These are phyloP conservation scores for Blastobotrys indianensis DNA, from an alignment of 1,139 yeast species.

Conservation along the genomic window DNA sequence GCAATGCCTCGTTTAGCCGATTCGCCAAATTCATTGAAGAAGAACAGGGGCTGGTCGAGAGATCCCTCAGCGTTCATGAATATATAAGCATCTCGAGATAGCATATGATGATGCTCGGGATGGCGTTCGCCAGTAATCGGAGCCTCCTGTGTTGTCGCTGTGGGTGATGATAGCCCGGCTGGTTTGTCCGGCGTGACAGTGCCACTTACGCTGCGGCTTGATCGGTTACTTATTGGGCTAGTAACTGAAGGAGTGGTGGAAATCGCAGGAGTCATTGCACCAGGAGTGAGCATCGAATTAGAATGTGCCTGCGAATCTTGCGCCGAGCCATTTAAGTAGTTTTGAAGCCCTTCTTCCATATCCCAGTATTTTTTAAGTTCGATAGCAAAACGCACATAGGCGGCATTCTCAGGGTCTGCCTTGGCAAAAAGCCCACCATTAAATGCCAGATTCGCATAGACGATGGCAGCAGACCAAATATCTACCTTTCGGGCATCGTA, in stretches of 20 bases:
- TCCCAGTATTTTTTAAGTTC: slow-evolving; percentile 50
- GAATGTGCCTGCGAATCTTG: background rate
- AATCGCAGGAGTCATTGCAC: background rate
- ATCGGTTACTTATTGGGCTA: background rate
- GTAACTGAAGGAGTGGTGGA: background rate
- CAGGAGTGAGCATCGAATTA: slow-evolving; percentile 1
- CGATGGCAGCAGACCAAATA: slow-evolving; percentile 85
- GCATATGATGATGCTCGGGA: slow-evolving; percentile 7
- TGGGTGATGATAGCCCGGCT: slow-evolving; percentile 44
- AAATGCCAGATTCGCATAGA: slow-evolving; percentile 74
- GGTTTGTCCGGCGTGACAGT: no score
- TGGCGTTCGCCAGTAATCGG: slow-evolving; percentile 2
- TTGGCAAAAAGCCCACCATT: slow-evolving; percentile 32
- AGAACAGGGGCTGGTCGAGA: slow-evolving; percentile 14
- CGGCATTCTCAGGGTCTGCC: slow-evolving; percentile 27
- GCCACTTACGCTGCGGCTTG: no score
- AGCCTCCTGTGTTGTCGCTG: slow-evolving; percentile 58
- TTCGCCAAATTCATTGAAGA: slow-evolving; percentile 28
- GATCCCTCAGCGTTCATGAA: slow-evolving; percentile 2
- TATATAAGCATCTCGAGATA: slow-evolving; percentile 3
- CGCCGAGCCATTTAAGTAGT: slow-evolving; percentile 1
- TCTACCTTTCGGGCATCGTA: slow-evolving; percentile 82
- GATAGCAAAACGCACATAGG: slow-evolving; percentile 21
- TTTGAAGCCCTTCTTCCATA: slow-evolving; percentile 58
- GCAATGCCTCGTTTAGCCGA: slow-evolving; percentile 25